These are phyloP conservation scores for Pogostemon cablin DNA, from an alignment of 257 asterid genomes.

Conservation along the genomic window DNA sequence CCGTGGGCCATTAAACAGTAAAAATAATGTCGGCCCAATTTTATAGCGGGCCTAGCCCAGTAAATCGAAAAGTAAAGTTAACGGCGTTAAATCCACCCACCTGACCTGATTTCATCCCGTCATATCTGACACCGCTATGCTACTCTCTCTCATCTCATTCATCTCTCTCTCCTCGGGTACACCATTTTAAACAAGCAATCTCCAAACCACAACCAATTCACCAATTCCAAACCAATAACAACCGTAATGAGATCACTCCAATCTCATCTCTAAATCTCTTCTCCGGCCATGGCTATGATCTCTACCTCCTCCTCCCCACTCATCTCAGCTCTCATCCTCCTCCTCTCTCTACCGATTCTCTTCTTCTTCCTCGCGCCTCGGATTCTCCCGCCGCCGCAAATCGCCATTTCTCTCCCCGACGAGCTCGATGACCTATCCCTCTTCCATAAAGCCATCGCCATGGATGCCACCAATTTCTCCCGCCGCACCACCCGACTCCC, in stretches of 20 bases:
- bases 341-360: slow-evolving; percentile 61
- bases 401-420: slow-evolving; percentile 72
- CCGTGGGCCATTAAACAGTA: too few relatives aligned
- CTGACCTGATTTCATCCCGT: slow-evolving; percentile 5
- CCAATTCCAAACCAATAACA: slow-evolving; percentile 28
- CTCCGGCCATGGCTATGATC: slow-evolving; percentile 34
- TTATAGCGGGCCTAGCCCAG: too few relatives aligned
- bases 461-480: slow-evolving; percentile 50
- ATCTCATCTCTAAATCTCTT: slow-evolving; percentile 12
- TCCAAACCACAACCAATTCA: slow-evolving; percentile 28
- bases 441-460: slow-evolving; percentile 76
- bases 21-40: too few relatives aligned
- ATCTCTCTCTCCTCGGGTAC: background rate
- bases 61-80: background rate
- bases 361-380: slow-evolving; percentile 62
- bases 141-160: background rate
- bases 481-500: slow-evolving; percentile 59
- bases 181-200: slow-evolving; percentile 17
- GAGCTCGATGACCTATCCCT: slow-evolving; percentile 90
- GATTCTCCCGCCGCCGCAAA: slow-evolving; percentile 67
- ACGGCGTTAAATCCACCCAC: slow-evolving; percentile 34
- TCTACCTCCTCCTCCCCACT: slow-evolving; percentile 54
- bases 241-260: slow-evolving; percentile 27
- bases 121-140: slow-evolving; percentile 18
- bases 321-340: slow-evolving; percentile 65